These are phyloP conservation scores for Neocucurbitaria cava DNA, from an alignment of 2,329 filamentous ascomycete genomes.

Conservation along the genomic window DNA sequence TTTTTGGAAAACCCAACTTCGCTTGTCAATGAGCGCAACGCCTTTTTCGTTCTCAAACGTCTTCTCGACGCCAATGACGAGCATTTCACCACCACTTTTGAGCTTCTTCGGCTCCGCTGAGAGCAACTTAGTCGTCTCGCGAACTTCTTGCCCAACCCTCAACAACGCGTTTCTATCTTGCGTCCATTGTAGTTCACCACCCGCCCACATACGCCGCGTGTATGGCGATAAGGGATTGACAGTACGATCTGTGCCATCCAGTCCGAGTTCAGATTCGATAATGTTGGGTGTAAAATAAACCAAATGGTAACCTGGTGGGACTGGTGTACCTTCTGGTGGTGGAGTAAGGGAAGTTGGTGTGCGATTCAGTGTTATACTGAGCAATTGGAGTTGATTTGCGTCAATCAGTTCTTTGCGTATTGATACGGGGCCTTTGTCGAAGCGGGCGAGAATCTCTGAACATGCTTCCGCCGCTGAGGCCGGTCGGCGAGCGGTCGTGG, in stretches of 20 bases:
- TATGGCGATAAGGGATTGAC: conserved; percentile 78
- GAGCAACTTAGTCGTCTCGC: conserved; percentile 55
- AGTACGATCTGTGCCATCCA: conserved; percentile 83
- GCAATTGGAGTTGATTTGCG: conserved; percentile 42
- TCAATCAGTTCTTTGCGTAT: conserved; percentile 40
- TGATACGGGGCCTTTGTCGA: conserved; percentile 35
- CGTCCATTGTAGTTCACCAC: conserved; percentile 71
- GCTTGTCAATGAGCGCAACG: conserved; percentile 46
- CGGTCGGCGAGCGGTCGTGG: conserved; percentile 13
- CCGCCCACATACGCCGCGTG: conserved; percentile 87
- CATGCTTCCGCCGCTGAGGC: conserved; percentile 41
- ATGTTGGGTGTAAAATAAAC: conserved; percentile 85
- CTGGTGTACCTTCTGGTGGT: conserved; percentile 34
- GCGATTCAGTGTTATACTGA: conserved; percentile 37
- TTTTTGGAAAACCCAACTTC: conserved; percentile 51
- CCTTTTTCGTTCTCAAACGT: conserved; percentile 51
- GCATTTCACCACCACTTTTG: conserved; percentile 59
- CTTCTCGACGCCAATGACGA: conserved; percentile 67
- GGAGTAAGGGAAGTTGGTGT: conserved; percentile 25
- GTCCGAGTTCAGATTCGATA: conserved; percentile 67
- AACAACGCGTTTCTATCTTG: conserved; percentile 28
- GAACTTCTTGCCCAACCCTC: conserved; percentile 43
- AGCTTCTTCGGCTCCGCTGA: conserved; percentile 59
- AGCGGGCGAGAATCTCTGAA: conserved; percentile 40
- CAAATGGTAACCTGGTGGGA: conserved; percentile 79